A percentile compares a stretch with the other conserved stretches of the same genome.
Evolutionary conservation across 163 green algal species (phyloP).

Genomic region (Prototheca wickerhamii): DNA sequence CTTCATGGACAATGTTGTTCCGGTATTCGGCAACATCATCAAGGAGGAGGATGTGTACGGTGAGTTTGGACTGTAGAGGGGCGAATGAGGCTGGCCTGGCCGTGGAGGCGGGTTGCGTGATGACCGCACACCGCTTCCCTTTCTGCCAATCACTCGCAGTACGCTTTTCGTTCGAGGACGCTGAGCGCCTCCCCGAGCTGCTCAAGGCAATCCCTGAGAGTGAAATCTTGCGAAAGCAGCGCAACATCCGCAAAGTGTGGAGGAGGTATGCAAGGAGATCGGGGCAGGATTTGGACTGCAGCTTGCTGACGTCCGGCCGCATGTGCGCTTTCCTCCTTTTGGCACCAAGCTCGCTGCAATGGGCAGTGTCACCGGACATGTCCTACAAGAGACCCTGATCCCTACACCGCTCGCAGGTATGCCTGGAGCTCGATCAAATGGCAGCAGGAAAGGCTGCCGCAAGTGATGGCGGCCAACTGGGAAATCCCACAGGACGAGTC

Average conservation of each 20-base stretch:
- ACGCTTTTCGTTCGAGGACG: not conserved
- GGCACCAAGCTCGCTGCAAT: too few species aligned
- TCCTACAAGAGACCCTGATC: not conserved
- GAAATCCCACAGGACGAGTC: too few species aligned
- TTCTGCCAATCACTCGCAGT: not conserved
- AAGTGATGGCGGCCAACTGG: not conserved
- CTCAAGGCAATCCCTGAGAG: not conserved
- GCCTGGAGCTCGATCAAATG: too few species aligned
- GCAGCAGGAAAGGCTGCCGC: too few species aligned
- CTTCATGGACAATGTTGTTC: slow-evolving; percentile 41
- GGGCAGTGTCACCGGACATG: too few species aligned
- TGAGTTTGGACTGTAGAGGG: too few species aligned
- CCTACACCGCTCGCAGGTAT: too few species aligned
- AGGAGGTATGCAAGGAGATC: too few species aligned
- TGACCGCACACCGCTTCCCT: too few species aligned
- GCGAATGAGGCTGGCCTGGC: too few species aligned
- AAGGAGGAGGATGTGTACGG: slow-evolving; percentile 7
- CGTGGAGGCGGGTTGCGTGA: not conserved
- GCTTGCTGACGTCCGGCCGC: too few species aligned
- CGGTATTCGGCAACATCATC: slow-evolving; percentile 36
- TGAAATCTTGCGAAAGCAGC: not conserved
- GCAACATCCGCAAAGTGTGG: not conserved
- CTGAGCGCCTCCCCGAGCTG: not conserved
- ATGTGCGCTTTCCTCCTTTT: too few species aligned
- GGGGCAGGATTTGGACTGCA: not conserved